Conservation (phyloP, 768 basidiomycete genomes). For the Mycena sanguinolenta region DNA sequence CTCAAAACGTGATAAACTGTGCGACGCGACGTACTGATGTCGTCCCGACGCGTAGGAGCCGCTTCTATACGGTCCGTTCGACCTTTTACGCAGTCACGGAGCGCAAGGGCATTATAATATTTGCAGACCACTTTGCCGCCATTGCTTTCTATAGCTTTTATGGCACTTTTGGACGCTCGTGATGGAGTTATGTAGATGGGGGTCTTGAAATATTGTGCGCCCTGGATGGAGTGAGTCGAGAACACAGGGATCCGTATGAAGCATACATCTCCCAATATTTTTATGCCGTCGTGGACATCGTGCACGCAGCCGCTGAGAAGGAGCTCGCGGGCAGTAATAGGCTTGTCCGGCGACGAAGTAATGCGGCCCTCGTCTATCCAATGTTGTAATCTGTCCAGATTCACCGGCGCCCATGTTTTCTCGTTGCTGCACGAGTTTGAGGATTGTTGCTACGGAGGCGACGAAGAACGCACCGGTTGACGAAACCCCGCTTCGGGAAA, state of each 20-base stretch:
- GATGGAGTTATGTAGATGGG: slow-evolving; percentile 87
- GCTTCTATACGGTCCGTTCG: slow-evolving; percentile 79
- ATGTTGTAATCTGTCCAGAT: slow-evolving; percentile 88
- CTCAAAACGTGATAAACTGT: slow-evolving; percentile 5
- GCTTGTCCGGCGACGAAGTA: slow-evolving; percentile 78
- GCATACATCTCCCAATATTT: slow-evolving; percentile 87
- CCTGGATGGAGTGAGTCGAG: slow-evolving; percentile 55
- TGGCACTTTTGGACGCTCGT: slow-evolving; percentile 88
- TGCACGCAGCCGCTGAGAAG: slow-evolving; percentile 91
- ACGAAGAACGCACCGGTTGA: slow-evolving; percentile 79
- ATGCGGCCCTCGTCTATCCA: slow-evolving; percentile 93
- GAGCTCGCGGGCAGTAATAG: slow-evolving; percentile 90
- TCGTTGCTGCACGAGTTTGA: slow-evolving; percentile 64
- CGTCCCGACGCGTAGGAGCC: slow-evolving; percentile 86
- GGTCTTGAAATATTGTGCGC: slow-evolving; percentile 72
- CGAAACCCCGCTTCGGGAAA: slow-evolving; percentile 95
- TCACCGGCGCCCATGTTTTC: slow-evolving; percentile 85
- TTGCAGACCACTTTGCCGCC: slow-evolving; percentile 92
- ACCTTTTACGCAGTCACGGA: slow-evolving; percentile 83
- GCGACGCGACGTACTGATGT: slow-evolving; percentile 74
- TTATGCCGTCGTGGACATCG: slow-evolving; percentile 90
- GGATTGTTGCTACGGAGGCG: background rate
- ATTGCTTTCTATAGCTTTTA: slow-evolving; percentile 82
- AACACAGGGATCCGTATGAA: background rate
- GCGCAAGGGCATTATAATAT: slow-evolving; percentile 89